These are phyloP conservation scores for Epichloe sylvatica DNA, from an alignment of 2,329 filamentous ascomycete genomes.

Conservation along the genomic window DNA sequence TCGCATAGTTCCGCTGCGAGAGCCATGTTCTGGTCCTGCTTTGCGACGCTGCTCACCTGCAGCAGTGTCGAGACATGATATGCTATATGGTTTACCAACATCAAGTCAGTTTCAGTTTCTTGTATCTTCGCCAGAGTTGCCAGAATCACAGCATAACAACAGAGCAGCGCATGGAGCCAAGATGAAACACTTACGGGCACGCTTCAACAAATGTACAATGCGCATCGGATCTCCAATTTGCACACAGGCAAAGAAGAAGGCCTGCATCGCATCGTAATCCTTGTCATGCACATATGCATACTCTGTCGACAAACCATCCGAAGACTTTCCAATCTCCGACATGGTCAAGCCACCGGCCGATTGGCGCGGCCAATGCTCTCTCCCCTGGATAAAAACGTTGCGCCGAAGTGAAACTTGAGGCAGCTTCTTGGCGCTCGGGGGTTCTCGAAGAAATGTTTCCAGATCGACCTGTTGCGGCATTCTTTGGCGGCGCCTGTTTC, in stretches of 20 bases:
- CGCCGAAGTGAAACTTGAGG: conserved; percentile 58
- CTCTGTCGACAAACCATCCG: conserved; percentile 43
- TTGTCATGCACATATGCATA: conserved; percentile 68
- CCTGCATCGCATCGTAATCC: conserved; percentile 61
- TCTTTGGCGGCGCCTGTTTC: conserved; percentile 19
- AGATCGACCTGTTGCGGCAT: conserved; percentile 39
- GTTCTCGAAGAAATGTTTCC: conserved; percentile 39
- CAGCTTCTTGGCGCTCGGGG: conserved; percentile 45
- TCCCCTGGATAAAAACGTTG: conserved; percentile 76
- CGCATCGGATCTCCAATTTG: conserved; percentile 71
- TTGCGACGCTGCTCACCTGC: conserved; percentile 82
- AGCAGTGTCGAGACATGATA: conserved; percentile 92
- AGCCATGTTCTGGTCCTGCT: conserved; percentile 78
- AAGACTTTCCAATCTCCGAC: conserved; percentile 37
- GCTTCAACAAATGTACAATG: conserved; percentile 56
- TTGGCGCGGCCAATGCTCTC: conserved; percentile 72
- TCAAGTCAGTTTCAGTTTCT: conserved; percentile 8
- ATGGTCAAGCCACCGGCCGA: conserved; percentile 74
- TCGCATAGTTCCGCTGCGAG: conserved; percentile 79
- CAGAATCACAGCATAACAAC: too few species aligned
- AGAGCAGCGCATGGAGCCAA: background rate
- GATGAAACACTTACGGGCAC: conserved; percentile 19
- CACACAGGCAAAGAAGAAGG: conserved; percentile 65
- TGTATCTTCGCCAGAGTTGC: background rate
- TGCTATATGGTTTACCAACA: conserved; percentile 29